Evolutionary conservation across 345 rosid genomes (phyloP), one percentile per base, ranked within the genome.

Genomic region (Sonneratia caseolaris): DNA sequence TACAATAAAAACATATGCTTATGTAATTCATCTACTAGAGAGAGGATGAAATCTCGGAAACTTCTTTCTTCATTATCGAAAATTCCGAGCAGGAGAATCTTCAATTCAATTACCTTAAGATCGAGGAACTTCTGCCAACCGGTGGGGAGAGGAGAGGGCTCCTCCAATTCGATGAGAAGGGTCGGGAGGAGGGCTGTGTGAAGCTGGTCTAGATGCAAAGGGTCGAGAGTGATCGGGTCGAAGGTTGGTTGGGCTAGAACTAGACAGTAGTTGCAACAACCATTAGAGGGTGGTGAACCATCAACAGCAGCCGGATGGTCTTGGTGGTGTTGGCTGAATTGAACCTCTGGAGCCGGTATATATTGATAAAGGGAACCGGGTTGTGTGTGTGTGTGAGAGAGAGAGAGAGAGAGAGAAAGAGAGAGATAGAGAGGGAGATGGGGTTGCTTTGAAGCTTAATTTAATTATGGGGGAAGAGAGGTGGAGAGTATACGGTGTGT

Each of bases 391-490:
- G 10, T 42, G 10, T 42, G 74, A 45, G 42, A 42, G 45, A 5
- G 7, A 42, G 0, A 42, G 45, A 9, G 45, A 9, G 10, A 42
- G 45, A 5, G 45, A 42, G 43, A 8, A 40, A 40, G 43, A 40
- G 43, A 40, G 45, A 42, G 10, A 42, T 1, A 42, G 5, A 32
- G 72, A 61, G 62, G 56, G 83, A 79, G 81, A 78, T 71, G 87
- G 80, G 86, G 61, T 82, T 74, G 79, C 77, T 80, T 87, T 82
- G 87, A 91, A 85, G 87, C 87, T 81, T 84, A 83, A 81, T 79
- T 86, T 72, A 92, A 91, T 88, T 82, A 79, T 68, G 87, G 84
- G 81, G 77, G 82, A 82, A 86, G 83, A 75, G 86, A 59, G 64
- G 64, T 59, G 86, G 62, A 77, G 81, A 77, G 82, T 66, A 77